Base-by-base conservation (phyloP, 805 yeast species). In the Ogataea angusta region DNA sequence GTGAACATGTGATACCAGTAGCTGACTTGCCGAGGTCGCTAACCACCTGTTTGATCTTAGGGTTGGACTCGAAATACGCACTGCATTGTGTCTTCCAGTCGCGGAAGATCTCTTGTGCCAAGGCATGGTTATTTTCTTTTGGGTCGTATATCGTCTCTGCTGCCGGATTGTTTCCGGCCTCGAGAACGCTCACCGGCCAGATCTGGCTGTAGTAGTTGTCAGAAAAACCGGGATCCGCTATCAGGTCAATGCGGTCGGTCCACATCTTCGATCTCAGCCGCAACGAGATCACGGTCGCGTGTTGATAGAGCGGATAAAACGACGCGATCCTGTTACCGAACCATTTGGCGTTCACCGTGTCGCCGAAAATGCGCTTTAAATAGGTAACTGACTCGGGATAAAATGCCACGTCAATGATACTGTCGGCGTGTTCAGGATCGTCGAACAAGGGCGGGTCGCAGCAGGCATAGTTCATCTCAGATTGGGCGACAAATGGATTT, bases 211-310 rank as follows among this genome's bases (percentile, higher is more conserved):
- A 14, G 8, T 12, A 15, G 28, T 28, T 39, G 28, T 33, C 38
- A 6, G 14, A 14, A 17, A 27, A 28, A 13, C 42, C 42, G 10
- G 23, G 13, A 21, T 47, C 46, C 12, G 46, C 48, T 2, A 15
- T 45, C 17, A 40, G 16, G 15, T 50, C 49, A 35, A 43, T 16
- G 4, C 3, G n/a, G 1, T 33, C 40, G 12, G 26, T 15, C 25
- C 34, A 50, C 8, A 23, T 13, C n/a, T 41, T 45, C 2, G 45
- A 44, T 22, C 37, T 43, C 12, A 47, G 25, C 3, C 38, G 15
- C 27, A 45, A n/a, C 6, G 52, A 38, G 2, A 48, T 10, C 5
- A 46, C 46, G 2, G 36, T 15, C 7, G 42, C 42, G 8, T 36
- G 25, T n/a, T 34, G 19, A 15, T 34, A 31, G 4, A 32, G 16